A percentile compares a stretch with the other conserved stretches of the same genome.
Conservation (phyloP, 106 monocot species). For the Dioscorea dumetorum region DNA sequence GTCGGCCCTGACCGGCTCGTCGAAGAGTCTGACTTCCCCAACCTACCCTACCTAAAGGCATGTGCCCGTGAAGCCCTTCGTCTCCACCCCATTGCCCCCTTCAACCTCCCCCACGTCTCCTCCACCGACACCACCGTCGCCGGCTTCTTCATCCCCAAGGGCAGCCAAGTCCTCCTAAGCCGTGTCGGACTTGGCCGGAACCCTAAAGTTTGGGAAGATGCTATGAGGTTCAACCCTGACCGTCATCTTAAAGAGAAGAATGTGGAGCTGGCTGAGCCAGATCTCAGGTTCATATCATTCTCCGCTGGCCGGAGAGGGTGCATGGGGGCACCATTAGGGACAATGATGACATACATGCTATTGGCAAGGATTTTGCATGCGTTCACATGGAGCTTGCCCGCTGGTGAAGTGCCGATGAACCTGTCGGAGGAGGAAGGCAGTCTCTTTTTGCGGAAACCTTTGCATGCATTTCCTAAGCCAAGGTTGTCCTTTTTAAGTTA, state of each 20-base stretch:
- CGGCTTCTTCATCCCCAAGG: conserved; percentile 40
- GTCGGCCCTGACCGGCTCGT: conserved; percentile 37
- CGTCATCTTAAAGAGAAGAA: conserved; percentile 11
- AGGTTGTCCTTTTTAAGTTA: not conserved
- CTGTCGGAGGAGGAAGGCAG: conserved; percentile 10
- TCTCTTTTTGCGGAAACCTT: conserved; percentile 11
- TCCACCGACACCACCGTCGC: conserved; percentile 22
- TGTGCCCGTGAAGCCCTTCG: conserved; percentile 28
- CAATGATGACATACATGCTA: conserved; percentile 23
- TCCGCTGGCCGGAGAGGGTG: conserved; percentile 30
- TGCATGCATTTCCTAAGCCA: conserved; percentile 2
- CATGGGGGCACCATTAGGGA: conserved; percentile 20
- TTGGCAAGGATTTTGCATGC: conserved; percentile 43
- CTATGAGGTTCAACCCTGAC: conserved; percentile 24
- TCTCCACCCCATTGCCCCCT: conserved; percentile 30
- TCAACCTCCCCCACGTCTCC: conserved; percentile 42
- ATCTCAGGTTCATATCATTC: conserved; percentile 38
- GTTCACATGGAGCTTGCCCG: conserved; percentile 21
- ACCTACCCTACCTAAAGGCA: conserved; percentile 26
- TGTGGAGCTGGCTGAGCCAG: conserved; percentile 24
- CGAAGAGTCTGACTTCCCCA: conserved; percentile 24
- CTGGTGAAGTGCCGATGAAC: conserved; percentile 4
- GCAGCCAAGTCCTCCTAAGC: conserved; percentile 35
- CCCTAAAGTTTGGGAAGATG: conserved; percentile 31
- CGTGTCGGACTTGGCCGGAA: conserved; percentile 36